Conservation (phyloP, 176 grass and related monocot species). For the Stipa capillata region DNA sequence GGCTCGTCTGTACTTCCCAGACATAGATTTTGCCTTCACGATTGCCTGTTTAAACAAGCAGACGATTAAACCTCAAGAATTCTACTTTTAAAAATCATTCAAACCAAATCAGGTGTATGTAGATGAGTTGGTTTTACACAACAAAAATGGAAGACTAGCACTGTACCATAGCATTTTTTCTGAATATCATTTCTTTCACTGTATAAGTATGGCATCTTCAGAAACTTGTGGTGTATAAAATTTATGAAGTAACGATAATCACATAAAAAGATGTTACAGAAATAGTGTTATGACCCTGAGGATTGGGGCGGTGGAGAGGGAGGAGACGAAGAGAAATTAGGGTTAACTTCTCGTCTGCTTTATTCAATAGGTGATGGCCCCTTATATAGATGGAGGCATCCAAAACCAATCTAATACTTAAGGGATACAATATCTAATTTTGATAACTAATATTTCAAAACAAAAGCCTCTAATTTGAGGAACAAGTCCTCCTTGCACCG, state of each 20-base stretch:
- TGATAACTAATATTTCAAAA: no score
- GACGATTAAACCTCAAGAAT: neutral
- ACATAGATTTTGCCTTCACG: slow-evolving; percentile 90
- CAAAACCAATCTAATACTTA: no score
- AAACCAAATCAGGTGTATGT: neutral
- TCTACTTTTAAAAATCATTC: neutral
- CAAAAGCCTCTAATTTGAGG: no score
- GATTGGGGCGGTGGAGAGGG: no score
- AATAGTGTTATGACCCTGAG: no score
- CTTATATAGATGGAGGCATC: no score
- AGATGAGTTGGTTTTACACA: neutral
- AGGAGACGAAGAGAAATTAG: no score
- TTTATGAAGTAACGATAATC: neutral
- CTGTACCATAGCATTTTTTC: neutral
- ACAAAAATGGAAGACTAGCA: neutral
- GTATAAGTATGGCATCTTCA: neutral
- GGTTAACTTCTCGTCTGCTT: no score
- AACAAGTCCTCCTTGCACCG: no score
- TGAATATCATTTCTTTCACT: neutral
- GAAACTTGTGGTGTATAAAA: neutral
- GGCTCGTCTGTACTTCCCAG: slow-evolving; percentile 86
- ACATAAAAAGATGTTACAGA: neutral
- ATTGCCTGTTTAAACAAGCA: slow-evolving; percentile 48
- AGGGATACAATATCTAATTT: no score
- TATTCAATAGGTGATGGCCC: no score